A percentile compares a stretch with the other conserved stretches of the same genome.
phyloP scores from a whole-genome alignment of 2,329 filamentous ascomycete genomes.

The Tetracladium maxilliforme region DNA sequence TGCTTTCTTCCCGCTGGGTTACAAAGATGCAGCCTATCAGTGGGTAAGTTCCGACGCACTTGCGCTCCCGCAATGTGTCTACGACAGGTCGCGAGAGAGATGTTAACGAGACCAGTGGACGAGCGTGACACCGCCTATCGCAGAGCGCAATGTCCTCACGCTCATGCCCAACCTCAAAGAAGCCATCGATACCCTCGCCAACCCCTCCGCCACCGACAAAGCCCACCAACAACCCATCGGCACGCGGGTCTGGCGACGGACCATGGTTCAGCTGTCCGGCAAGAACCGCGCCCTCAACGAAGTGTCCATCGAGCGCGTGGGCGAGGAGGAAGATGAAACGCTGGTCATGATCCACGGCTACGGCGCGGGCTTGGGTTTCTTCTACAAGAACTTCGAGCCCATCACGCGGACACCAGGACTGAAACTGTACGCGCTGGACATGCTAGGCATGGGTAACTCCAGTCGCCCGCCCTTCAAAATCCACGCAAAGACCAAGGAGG shows the following conservation, averaged over 20 bases:
- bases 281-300: slow-evolving; percentile 85
- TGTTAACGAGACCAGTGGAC: slow-evolving; percentile 50
- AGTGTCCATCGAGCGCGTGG: slow-evolving; percentile 74
- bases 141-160: slow-evolving; percentile 78
- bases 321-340: slow-evolving; percentile 67
- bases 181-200: slow-evolving; percentile 38
- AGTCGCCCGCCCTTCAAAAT: slow-evolving; percentile 74
- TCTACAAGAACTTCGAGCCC: slow-evolving; percentile 94
- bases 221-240: slow-evolving; percentile 59
- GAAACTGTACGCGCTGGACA: slow-evolving; percentile 85
- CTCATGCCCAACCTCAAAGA: slow-evolving; percentile 73
- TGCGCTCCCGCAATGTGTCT: neutral
- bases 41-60: slow-evolving; percentile 45
- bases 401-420: slow-evolving; percentile 67
- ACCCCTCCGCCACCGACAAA: slow-evolving; percentile 30
- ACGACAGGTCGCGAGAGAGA: neutral
- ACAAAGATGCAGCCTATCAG: slow-evolving; percentile 82
- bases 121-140: slow-evolving; percentile 63
- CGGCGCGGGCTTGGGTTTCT: slow-evolving; percentile 89
- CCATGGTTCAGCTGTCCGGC: slow-evolving; percentile 70
- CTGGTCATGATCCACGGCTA: slow-evolving; percentile 96
- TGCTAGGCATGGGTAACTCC: slow-evolving; percentile 89
- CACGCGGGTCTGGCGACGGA: slow-evolving; percentile 71
- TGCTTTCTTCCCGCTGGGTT: slow-evolving; percentile 68
- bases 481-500: slow-evolving; percentile 63